phyloP scores from a whole-genome alignment of 2,329 filamentous ascomycete genomes.

The Cryphonectria radicalis region DNA sequence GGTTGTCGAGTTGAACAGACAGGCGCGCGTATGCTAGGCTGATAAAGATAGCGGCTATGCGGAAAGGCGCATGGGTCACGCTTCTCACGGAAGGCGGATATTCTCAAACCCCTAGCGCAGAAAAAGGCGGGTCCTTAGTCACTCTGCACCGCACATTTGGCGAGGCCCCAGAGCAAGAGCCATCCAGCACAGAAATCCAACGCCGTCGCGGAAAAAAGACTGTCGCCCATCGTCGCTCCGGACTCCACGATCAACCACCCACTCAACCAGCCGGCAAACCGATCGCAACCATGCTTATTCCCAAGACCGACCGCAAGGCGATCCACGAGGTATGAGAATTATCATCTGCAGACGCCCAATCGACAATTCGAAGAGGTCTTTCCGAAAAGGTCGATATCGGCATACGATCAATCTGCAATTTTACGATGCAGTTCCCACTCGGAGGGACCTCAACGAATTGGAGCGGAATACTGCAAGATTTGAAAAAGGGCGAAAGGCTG shows the following conservation, averaged over 20 bases:
- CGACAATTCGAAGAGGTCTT: slow-evolving; percentile 22
- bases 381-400: slow-evolving; percentile 21
- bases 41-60: slow-evolving; percentile 11
- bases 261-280: slow-evolving; percentile 56
- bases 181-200: slow-evolving; percentile 26
- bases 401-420: slow-evolving; percentile 3
- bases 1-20: background rate
- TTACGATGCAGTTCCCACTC: slow-evolving; percentile 5
- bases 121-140: slow-evolving; percentile 10
- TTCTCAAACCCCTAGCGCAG: slow-evolving; percentile 18
- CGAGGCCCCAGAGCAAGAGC: slow-evolving; percentile 11
- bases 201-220: slow-evolving; percentile 26
- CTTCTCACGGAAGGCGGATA: slow-evolving; percentile 13
- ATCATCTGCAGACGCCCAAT: slow-evolving; percentile 15
- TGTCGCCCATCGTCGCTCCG: slow-evolving; percentile 28
- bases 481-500: slow-evolving; percentile 29
- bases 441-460: slow-evolving; percentile 14
- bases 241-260: slow-evolving; percentile 48
- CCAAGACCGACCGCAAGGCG: slow-evolving; percentile 99
- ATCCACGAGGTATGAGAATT: slow-evolving; percentile 77
- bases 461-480: background rate
- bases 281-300: slow-evolving; percentile 85
- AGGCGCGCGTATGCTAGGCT: background rate
- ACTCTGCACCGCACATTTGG: slow-evolving; percentile 29
- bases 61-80: slow-evolving; percentile 1